Base-by-base conservation (phyloP, 129 eudicot species). In the Saussurea involucrata region DNA sequence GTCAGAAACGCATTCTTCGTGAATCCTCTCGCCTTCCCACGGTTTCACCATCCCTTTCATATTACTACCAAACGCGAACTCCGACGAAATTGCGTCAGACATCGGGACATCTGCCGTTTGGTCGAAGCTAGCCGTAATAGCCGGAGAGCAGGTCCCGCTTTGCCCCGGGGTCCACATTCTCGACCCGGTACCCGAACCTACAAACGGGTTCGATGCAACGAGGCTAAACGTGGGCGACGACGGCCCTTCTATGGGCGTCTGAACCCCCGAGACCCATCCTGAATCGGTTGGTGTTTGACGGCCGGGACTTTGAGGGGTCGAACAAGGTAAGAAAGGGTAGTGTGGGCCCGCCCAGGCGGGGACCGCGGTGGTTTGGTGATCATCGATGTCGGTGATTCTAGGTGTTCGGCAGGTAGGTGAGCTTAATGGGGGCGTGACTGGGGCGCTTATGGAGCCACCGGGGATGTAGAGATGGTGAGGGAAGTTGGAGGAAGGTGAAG, bases 1-100 rank as follows among this genome's bases (percentile, higher is more conserved):
- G 81, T 94, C 97, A 3, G 98, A 83, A 33, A 85, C 96, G 18
- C 96, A 89, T 82, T 94, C 98, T 36, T 94, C 98, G 17, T 94
- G 98, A 66, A 94, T 94, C 74, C 88, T 89, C 82, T 94, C 98
- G 15, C 98, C 98, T 86, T 94, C 93, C 98, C 98, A 94, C 2
- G 98, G 86, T 78, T 94, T 94, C 64, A 91, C 98, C 22, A 79
- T 21, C 11, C 83, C 78, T 64, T 79, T 79, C 77, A 71, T 71
- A 24, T 79, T 44, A 81, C 87, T 84, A 2, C 98, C 98, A 68
- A 94, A 94, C 18, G 98, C 98, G 87, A 94, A 94, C 82, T 94
- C 98, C 87, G 75, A 80, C 6, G 99, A 79, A 21, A 95, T 85
- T 79, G 74, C 90, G 70, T 94, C 97, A 0, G 87, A 82, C 98